Base-by-base conservation (phyloP, 805 yeast genomes). In the Candida adriatica region DNA sequence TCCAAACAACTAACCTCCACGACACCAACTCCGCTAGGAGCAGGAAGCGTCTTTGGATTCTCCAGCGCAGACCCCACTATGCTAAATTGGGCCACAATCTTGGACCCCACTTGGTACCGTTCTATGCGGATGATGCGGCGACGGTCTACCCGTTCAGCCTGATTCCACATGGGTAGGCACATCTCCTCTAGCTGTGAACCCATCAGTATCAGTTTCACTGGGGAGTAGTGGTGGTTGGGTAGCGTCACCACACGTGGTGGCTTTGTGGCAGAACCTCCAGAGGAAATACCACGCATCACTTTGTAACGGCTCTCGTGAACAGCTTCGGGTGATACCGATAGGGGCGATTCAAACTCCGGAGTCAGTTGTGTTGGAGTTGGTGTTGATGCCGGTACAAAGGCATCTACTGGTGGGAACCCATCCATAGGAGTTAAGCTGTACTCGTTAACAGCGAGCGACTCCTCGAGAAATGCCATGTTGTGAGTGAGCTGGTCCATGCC, bases 1-100 rank as follows among this genome's bases (percentile, higher is more conserved):
- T 70, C 70, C 27, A 76, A 56, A 44, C 82, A 76, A 20, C 78
- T 69, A 10, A 76, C 76, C 44, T 76, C 83, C 17, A 73, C 67
- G 16, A 68, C 68, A 32, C 68, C 73, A 31, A 61, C 68, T 19
- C 65, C 71, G 3, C 47, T 42, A 0, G 65, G 57, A 1, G 61
- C 52, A 0, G 40, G 39, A 8, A 5, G 11, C 2, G 68, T 61
- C 4, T 48, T 53, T 14, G 73, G 73, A 36, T 72, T 53, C 35
- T 67, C 71, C 24, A 55, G 49, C 4, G 75, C 78, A 34, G 69
- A 49, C 3, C 76, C 76, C 27, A 73, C 61, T 27, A 75, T 68
- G 28, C 64, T 59, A 42, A 76, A 75, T 22, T 61, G 55, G 13
- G 70, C 76, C 17, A 55, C 51, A 18, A 76, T 60, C 33, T 61